Percentiles rank a stretch among this genome's conserved stretches.
phyloP scores from a whole-genome alignment of 108 stramenopile genomes.

The Mediolabrus comicus region DNA sequence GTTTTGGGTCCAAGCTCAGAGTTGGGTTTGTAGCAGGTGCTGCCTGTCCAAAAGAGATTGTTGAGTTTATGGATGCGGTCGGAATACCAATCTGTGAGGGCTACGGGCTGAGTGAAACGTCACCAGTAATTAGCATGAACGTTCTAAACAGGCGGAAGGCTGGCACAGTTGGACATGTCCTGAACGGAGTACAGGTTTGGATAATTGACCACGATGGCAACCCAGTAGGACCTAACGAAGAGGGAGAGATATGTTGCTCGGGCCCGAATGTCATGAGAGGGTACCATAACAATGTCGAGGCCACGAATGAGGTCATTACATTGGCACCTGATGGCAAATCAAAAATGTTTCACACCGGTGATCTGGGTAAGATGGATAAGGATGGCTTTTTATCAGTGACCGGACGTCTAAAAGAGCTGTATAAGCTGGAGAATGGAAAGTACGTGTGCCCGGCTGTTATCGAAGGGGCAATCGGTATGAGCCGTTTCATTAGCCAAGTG shows the following conservation, averaged over 20 bases:
- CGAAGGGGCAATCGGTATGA: conserved; percentile 88
- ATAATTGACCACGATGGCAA: conserved; percentile 72
- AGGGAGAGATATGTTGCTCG: conserved; percentile 87
- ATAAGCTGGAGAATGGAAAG: conserved; percentile 98
- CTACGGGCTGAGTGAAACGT: conserved; percentile 94
- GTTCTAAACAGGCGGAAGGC: conserved; percentile 57
- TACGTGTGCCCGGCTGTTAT: conserved; percentile 92
- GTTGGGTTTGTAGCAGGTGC: conserved; percentile 88
- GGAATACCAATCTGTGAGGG: conserved; percentile 91
- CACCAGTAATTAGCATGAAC: conserved; percentile 84
- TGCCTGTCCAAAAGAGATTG: conserved; percentile 84
- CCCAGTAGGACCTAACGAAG: conserved; percentile 59
- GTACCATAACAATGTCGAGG: conserved; percentile 87
- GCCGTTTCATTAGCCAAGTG: conserved; percentile 86
- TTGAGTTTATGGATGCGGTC: conserved; percentile 90
- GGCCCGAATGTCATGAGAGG: conserved; percentile 93
- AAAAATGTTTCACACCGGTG: conserved; percentile 88
- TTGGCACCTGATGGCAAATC: conserved; percentile 71
- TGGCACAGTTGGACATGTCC: conserved; percentile 76
- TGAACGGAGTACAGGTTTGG: conserved; percentile 73
- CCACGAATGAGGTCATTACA: conserved; percentile 86
- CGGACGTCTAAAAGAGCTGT: conserved; percentile 88
- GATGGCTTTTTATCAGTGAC: conserved; percentile 73
- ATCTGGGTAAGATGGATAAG: conserved; percentile 65
- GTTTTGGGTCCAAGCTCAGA: conserved; percentile 85